These are phyloP conservation scores for Aechmea fasciata DNA, from an alignment of 176 grass and related monocot species.

Conservation along the genomic window DNA sequence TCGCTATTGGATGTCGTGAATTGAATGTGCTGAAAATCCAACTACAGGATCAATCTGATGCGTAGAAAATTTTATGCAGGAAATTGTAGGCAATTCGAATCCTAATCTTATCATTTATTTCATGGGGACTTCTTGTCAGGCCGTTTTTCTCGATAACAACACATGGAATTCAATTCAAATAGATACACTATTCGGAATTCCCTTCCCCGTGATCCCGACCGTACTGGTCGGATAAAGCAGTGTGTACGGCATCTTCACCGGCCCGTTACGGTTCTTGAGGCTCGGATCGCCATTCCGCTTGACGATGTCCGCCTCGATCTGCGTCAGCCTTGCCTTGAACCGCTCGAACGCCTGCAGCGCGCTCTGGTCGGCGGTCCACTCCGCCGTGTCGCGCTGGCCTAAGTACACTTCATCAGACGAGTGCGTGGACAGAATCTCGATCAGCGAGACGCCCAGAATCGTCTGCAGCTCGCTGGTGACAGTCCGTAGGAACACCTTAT, in stretches of 20 bases:
- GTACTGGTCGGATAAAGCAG: not conserved
- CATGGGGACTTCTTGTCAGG: too few species aligned
- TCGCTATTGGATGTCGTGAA: too few species aligned
- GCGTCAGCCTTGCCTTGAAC: not conserved
- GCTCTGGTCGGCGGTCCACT: not conserved
- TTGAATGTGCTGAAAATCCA: too few species aligned
- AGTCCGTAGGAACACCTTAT: conserved; percentile 4
- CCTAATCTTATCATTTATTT: too few species aligned
- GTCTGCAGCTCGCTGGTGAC: conserved; percentile 2
- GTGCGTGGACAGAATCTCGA: not conserved
- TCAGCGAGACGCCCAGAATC: not conserved
- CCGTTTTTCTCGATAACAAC: too few species aligned
- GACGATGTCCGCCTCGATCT: not conserved
- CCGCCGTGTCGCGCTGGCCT: not conserved
- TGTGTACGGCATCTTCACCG: not conserved
- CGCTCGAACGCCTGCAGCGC: not conserved
- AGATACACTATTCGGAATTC: not conserved
- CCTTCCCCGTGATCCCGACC: not conserved
- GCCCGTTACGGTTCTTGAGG: not conserved
- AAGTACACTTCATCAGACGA: conserved; percentile 2
- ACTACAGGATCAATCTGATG: too few species aligned
- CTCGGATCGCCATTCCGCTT: not conserved
- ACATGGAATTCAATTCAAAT: not conserved
- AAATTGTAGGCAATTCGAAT: too few species aligned
- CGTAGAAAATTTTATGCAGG: too few species aligned